phyloP scores from a whole-genome alignment of 768 basidiomycete genomes.

The Neoboletus brunneissimus region DNA sequence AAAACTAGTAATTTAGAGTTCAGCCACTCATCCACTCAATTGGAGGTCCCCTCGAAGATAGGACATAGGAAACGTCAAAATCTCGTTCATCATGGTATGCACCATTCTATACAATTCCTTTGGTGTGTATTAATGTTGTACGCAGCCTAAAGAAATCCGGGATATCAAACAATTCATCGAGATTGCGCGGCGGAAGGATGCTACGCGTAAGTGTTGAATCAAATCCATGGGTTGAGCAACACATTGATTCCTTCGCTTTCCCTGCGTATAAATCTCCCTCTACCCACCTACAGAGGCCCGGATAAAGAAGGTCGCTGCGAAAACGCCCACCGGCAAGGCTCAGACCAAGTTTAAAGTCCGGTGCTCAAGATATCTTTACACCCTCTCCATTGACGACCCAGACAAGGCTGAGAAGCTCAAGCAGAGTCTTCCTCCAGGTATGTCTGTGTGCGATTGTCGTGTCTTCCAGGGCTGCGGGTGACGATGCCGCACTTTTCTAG shows the following conservation, averaged over 20 bases:
- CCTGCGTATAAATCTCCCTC: neutral
- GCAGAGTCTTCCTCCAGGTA: conserved; percentile 93
- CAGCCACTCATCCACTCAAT: conserved; percentile 24
- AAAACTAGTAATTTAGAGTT: conserved; percentile 32
- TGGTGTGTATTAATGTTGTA: conserved; percentile 3
- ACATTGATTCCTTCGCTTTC: neutral
- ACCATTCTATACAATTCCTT: neutral
- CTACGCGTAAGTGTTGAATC: conserved; percentile 68
- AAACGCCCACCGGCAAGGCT: conserved; percentile 64
- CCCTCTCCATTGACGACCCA: conserved; percentile 91
- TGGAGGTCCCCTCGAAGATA: neutral
- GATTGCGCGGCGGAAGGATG: conserved; percentile 96
- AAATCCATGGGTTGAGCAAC: neutral
- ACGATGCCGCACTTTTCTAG: conserved; percentile 36
- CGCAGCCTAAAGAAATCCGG: conserved; percentile 92
- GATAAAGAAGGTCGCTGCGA: conserved; percentile 90
- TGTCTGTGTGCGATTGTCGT: conserved; percentile 27
- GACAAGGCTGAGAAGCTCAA: conserved; percentile 99
- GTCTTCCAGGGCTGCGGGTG: neutral
- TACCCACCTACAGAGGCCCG: conserved; percentile 70
- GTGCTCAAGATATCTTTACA: conserved; percentile 96
- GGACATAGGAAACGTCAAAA: conserved; percentile 7
- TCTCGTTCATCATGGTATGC: conserved; percentile 28
- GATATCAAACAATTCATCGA: conserved; percentile 99
- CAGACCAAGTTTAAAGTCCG: conserved; percentile 99